A percentile compares a stretch with the other conserved stretches of the same genome.
Evolutionary conservation across 1,284 basidiomycete species (phyloP).

Genomic region (Agroathelia rolfsii): DNA sequence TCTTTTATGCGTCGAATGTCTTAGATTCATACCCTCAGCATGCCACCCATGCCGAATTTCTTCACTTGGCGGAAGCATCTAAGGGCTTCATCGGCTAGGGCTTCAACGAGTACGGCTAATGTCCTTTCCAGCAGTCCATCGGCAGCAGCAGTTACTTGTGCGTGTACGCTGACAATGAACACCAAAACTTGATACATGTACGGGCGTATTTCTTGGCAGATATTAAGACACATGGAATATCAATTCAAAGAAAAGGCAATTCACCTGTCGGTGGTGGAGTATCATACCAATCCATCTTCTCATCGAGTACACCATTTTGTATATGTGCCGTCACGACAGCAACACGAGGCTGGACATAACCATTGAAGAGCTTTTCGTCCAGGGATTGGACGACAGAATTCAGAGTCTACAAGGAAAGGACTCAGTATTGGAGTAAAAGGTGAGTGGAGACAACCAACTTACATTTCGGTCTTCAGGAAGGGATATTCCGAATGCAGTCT

Average conservation of each 20-base stretch:
- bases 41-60: slow-evolving; percentile 94
- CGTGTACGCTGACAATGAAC: slow-evolving; percentile 85
- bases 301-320: slow-evolving; percentile 70
- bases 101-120: slow-evolving; percentile 76
- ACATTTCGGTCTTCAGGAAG: slow-evolving; percentile 72
- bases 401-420: slow-evolving; percentile 41
- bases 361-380: slow-evolving; percentile 81
- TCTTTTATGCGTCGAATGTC: background rate
- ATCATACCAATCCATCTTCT: slow-evolving; percentile 84
- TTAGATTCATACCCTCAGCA: slow-evolving; percentile 93
- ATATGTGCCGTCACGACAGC: slow-evolving; percentile 60
- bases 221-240: slow-evolving; percentile 3
- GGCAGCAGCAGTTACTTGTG: slow-evolving; percentile 77
- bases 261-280: slow-evolving; percentile 80
- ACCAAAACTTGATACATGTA: slow-evolving; percentile 91
- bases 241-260: slow-evolving; percentile 15
- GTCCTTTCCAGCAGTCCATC: slow-evolving; percentile 70
- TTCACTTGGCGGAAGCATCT: slow-evolving; percentile 79
- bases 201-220: slow-evolving; percentile 84
- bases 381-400: slow-evolving; percentile 73
- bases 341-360: slow-evolving; percentile 77
- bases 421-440: slow-evolving; percentile 2
- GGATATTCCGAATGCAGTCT: slow-evolving; percentile 66
- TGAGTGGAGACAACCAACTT: slow-evolving; percentile 11
- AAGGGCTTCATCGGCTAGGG: slow-evolving; percentile 75